Base-by-base conservation (phyloP, 768 basidiomycete genomes). In the Gyrodon lividus region DNA sequence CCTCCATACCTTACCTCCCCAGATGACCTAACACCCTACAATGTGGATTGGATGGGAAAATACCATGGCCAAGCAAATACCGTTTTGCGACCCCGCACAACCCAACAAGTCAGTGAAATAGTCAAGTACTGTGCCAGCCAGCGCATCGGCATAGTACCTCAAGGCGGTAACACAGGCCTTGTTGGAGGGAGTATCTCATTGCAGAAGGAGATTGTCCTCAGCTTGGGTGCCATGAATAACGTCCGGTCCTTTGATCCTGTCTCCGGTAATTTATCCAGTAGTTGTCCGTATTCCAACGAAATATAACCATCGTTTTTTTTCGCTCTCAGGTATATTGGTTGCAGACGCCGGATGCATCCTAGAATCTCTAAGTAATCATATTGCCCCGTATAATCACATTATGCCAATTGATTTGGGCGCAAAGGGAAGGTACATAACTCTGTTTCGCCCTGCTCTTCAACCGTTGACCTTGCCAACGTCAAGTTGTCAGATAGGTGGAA, bases 401-500 rank as follows among this genome's bases (percentile, higher is more conserved):
- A 94, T 98, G 87, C 97, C 97, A 13, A 78, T 97, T 31, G 95
- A 98, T 67, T 76, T 98, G 9, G 95, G 93, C 38, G 94, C 95
- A 26, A 98, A 98, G 73, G 95, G 95, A 68, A 95, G 92, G 91
- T 89, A 51, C 31, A 73, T 64, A 10, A 19, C 24, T 22, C 17
- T 33, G 4, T 2, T 9, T 12, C 19, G 2, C 19, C 9, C 28
- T 46, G 8, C 37, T 54, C 52, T 39, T 23, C 52, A 33, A 49
- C 42, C 16, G 38, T 34, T 48, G 10, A 8, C 10, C 48, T 53
- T 39, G 55, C 43, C 14, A 24, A 35, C 16, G 28, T 51, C 30
- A 65, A 91, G 91, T 61, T 99, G 97, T 76, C 96, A 98, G 64
- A 95, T 99, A 57, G 97, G 96, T 43, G 97, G 97, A 30, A 98